phyloP scores from a whole-genome alignment of 257 asterid species.

The Nicotiana tomentosiformis region DNA sequence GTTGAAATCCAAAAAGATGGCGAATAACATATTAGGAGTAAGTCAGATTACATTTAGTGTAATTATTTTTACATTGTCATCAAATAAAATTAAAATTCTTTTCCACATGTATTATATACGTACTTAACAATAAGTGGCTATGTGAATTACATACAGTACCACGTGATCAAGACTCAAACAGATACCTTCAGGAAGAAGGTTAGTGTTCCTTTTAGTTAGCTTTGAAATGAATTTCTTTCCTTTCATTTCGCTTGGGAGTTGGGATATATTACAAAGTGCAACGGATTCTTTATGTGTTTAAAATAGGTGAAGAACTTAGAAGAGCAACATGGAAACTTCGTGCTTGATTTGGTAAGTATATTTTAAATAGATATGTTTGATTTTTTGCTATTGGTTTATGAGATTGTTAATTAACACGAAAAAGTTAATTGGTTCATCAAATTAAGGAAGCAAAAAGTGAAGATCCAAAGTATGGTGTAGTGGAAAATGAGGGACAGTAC shows the following conservation, averaged over 20 bases:
- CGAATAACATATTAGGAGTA: background rate
- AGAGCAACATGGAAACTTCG: constrained; percentile 31
- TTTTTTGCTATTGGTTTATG: background rate
- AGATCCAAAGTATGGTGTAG: constrained; percentile 24
- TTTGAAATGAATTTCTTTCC: background rate
- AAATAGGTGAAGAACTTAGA: constrained; percentile 32
- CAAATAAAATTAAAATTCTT: too few relatives aligned
- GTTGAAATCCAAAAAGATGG: background rate
- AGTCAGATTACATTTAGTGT: background rate
- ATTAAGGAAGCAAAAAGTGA: constrained; percentile 27
- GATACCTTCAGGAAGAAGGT: constrained; percentile 36
- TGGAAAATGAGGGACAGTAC: constrained; percentile 25
- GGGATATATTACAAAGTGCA: background rate
- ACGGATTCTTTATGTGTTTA: background rate
- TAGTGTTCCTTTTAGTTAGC: background rate
- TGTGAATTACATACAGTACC: constrained; percentile 22
- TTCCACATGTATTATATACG: background rate
- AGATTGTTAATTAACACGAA: background rate
- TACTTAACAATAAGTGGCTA: background rate
- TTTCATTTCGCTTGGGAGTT: background rate
- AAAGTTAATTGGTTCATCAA: background rate
- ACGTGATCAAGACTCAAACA: constrained; percentile 31
- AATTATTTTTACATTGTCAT: background rate
- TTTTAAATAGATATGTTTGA: background rate
- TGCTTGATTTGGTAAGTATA: constrained; percentile 22